Conservation (phyloP, 108 stramenopile species). For the Nitzschia sp. region DNA sequence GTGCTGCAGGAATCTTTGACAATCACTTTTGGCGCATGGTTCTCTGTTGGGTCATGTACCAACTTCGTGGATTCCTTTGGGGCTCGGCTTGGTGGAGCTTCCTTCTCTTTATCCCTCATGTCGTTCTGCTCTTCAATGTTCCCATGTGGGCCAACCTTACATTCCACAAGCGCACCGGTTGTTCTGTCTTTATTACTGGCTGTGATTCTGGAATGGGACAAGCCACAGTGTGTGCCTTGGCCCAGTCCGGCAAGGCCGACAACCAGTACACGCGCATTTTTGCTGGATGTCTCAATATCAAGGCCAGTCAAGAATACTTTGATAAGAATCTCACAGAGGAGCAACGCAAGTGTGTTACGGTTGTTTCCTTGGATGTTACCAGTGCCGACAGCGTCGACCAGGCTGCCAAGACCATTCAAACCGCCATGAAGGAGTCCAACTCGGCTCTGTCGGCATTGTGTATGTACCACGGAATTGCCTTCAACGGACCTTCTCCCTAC, state of each 20-base stretch:
- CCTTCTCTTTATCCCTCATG: not conserved
- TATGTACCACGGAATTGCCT: conserved; percentile 41
- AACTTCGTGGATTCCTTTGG: not conserved
- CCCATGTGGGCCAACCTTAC: conserved; percentile 24
- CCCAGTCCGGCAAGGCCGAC: conserved; percentile 9
- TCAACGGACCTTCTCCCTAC: conserved; percentile 39
- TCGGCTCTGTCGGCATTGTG: conserved; percentile 23
- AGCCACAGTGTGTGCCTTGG: conserved; percentile 35
- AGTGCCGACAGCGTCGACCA: conserved; percentile 22
- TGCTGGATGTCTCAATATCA: conserved; percentile 29
- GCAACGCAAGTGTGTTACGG: conserved; percentile 9
- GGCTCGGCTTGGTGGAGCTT: not conserved
- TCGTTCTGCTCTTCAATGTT: conserved; percentile 23
- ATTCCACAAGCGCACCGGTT: conserved; percentile 18
- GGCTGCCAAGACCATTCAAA: conserved; percentile 19
- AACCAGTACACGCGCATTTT: conserved; percentile 29
- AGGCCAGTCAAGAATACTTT: conserved; percentile 18
- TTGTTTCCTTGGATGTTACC: conserved; percentile 38
- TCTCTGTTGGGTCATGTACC: conserved; percentile 8
- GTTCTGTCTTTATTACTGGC: conserved; percentile 37
- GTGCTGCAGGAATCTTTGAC: conserved; percentile 30
- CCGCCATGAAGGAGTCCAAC: conserved; percentile 8
- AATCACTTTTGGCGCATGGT: conserved; percentile 39
- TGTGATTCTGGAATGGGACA: conserved; percentile 42
- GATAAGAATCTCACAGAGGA: conserved; percentile 24